Percentiles rank a stretch among this genome's conserved stretches.
These are phyloP conservation scores for Chytriomyces sp. DNA, from an alignment of 192 early-diverging fungal species.

Conservation along the genomic window DNA sequence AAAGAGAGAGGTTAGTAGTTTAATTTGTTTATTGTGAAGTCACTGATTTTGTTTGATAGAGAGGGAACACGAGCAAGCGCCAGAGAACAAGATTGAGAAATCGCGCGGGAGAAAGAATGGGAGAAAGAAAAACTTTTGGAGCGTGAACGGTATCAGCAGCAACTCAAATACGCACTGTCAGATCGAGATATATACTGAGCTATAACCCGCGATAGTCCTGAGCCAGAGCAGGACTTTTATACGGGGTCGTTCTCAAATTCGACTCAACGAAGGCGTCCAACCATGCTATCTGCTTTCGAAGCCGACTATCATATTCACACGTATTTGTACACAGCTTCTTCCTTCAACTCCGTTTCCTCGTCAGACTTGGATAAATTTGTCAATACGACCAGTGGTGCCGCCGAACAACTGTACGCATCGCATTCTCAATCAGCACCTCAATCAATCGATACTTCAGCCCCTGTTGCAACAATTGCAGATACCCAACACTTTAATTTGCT, in stretches of 20 bases:
- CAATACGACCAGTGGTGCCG: neutral
- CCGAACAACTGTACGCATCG: neutral
- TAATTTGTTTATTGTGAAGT: too few species aligned
- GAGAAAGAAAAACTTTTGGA: neutral
- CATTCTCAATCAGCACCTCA: neutral
- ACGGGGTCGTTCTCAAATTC: too few species aligned
- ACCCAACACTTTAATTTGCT: neutral
- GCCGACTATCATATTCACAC: slow-evolving; percentile 31
- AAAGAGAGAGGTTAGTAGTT: neutral
- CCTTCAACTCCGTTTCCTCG: slow-evolving; percentile 1
- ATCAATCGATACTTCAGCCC: neutral
- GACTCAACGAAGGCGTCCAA: too few species aligned
- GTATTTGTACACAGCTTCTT: neutral
- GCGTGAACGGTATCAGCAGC: neutral
- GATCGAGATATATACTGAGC: slow-evolving; percentile 8
- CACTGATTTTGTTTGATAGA: too few species aligned
- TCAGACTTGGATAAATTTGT: slow-evolving; percentile 12
- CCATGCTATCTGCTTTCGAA: slow-evolving; percentile 20
- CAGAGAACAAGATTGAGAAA: slow-evolving; percentile 23
- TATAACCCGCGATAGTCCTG: slow-evolving; percentile 29
- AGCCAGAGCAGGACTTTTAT: neutral
- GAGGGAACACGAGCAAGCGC: neutral
- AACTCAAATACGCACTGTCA: neutral
- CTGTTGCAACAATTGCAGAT: neutral
- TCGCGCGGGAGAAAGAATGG: slow-evolving; percentile 11